These are phyloP conservation scores for Exophiala sideris DNA, from an alignment of 2,329 filamentous ascomycete species.

Conservation along the genomic window DNA sequence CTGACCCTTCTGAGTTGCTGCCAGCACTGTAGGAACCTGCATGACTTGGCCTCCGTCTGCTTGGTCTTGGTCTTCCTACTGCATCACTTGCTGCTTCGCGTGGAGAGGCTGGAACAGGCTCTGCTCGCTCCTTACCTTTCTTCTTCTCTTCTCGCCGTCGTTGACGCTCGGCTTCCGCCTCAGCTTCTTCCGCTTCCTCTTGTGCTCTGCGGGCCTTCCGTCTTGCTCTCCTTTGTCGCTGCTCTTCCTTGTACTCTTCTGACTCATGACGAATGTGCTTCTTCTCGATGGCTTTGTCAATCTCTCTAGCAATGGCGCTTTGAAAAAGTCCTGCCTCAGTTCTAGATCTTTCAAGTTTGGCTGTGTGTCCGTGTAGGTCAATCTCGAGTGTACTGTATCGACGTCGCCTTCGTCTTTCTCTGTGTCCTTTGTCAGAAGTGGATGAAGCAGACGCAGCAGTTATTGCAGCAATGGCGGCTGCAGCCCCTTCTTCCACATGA, in stretches of 20 bases:
- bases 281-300: slow-evolving; percentile 33
- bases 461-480: slow-evolving; percentile 15
- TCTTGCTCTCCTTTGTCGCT: slow-evolving; percentile 18
- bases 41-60: slow-evolving; percentile 16
- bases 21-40: slow-evolving; percentile 15
- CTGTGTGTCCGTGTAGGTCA: slow-evolving; percentile 29
- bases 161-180: slow-evolving; percentile 4
- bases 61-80: slow-evolving; percentile 1
- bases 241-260: slow-evolving; percentile 24
- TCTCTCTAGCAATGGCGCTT: slow-evolving; percentile 28
- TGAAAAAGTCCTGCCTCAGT: slow-evolving; percentile 33
- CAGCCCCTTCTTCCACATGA: slow-evolving; percentile 1
- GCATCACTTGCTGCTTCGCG: slow-evolving; percentile 1
- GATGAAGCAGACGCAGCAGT: slow-evolving; percentile 11
- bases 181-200: slow-evolving; percentile 15
- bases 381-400: slow-evolving; percentile 14
- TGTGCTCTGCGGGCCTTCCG: slow-evolving; percentile 14
- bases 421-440: slow-evolving; percentile 4
- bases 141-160: slow-evolving; percentile 12
- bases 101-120: neutral
- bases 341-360: slow-evolving; percentile 33
- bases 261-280: slow-evolving; percentile 19
- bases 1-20: slow-evolving; percentile 14
- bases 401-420: slow-evolving; percentile 20
- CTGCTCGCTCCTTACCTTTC: slow-evolving; percentile 3